Conservation (phyloP, 805 yeast genomes). For the Candida qinlingensis region DNA sequence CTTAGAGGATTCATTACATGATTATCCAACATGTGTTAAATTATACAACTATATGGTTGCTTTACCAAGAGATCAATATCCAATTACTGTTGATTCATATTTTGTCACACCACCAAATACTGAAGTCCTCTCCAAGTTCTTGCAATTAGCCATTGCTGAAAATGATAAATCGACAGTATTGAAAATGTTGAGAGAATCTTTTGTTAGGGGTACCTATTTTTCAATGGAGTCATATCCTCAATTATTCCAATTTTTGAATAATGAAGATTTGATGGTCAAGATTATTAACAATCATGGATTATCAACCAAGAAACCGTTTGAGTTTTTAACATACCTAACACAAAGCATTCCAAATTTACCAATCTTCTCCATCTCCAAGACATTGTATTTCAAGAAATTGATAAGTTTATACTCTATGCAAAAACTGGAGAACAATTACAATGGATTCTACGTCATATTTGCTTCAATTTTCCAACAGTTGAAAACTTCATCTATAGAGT, state of each 20-base stretch:
- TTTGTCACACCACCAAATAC: constrained; percentile 15
- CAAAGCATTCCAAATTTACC: constrained; percentile 19
- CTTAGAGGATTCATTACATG: constrained; percentile 28
- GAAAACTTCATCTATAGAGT: neutral
- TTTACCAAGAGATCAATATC: constrained; percentile 20
- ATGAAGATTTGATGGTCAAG: constrained; percentile 27
- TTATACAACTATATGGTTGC: constrained; percentile 35
- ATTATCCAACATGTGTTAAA: constrained; percentile 28
- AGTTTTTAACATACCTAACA: constrained; percentile 25
- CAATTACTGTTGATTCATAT: constrained; percentile 5
- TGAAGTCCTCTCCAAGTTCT: constrained; percentile 15
- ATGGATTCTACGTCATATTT: constrained; percentile 30
- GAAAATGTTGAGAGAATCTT: constrained; percentile 35
- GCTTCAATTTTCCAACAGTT: constrained; percentile 23
- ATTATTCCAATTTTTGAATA: constrained; percentile 29
- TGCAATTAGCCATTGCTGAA: constrained; percentile 13
- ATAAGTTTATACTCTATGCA: constrained; percentile 16
- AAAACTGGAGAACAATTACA: constrained; percentile 15
- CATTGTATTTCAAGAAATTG: constrained; percentile 28
- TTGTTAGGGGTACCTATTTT: constrained; percentile 29
- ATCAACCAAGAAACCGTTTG: constrained; percentile 19
- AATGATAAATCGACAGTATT: constrained; percentile 27
- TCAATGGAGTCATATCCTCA: constrained; percentile 28
- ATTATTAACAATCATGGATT: constrained; percentile 32
- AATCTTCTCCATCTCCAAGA: constrained; percentile 18